Base-by-base conservation (phyloP, 225 moss, liverwort and hornwort species). In the Sphagnum contortum region DNA sequence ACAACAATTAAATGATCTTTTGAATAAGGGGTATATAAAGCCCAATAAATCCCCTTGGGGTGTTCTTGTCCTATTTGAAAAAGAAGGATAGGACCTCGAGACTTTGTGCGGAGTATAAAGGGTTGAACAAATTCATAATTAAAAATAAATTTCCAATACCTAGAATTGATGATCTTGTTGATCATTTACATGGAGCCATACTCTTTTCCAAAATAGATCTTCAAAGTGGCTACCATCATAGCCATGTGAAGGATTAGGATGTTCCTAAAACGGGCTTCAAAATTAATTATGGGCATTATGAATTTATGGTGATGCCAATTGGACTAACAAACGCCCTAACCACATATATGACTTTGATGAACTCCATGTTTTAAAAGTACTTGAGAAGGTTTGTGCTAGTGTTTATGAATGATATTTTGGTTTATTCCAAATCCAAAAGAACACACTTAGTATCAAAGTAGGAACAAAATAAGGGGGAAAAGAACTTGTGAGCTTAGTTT, bases 361-460 rank as follows among this genome's bases (percentile, higher is more conserved):
- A 66, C 12, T n/a, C 3, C 0, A 2, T 52, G 1, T 66, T 66
- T 53, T 1, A 1, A 13, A 45, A 4, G 0, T 8, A 51, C 2
- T 51, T 66, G 4, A 29, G 4, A 12, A 2, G 12, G 1, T 51
- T 51, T 45, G 12, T 67, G 12, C 47, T 67, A 29, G 1, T 8
- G 57, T 67, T 7, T 67, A 45, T 58, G 13, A 57, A 67, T 67
- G 67, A 67, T 56, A 67, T 67, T 9, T 57, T 67, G 5, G 47
- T 67, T n/a, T 67, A 44, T 45, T 48, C 56, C 6, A 57, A 56
- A 57, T 29, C 56, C 3, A 12, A 9, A 12, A 46, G 2, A 12
- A 29, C 56, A n/a, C 67, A 67, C 65, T 12, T 13, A 6, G 57
- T 29, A 29, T n/a, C 29, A 29, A 29, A 29, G 29, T 29, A 29